These are phyloP conservation scores for Coniella vitis DNA, from an alignment of 2,329 filamentous ascomycete genomes.

Conservation along the genomic window DNA sequence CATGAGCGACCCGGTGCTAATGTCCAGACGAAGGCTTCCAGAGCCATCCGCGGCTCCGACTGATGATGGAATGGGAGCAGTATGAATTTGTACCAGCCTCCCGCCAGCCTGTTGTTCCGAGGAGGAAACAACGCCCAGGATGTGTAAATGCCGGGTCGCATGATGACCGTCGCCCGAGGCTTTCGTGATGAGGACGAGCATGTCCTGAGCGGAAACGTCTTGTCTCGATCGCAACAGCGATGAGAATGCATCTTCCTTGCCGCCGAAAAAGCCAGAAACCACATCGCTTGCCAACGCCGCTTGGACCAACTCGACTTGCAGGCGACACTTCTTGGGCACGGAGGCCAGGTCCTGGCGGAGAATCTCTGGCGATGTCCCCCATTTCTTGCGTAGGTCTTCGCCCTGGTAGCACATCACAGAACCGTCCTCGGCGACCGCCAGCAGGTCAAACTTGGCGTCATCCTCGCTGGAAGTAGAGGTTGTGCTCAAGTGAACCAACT, in stretches of 20 bases:
- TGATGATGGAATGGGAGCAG: slow-evolving; percentile 26
- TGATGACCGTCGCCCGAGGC: slow-evolving; percentile 24
- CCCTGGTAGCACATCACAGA: slow-evolving; percentile 54
- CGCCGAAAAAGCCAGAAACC: slow-evolving; percentile 48
- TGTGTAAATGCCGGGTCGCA: slow-evolving; percentile 25
- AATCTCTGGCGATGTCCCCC: slow-evolving; percentile 37
- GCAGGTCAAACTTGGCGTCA: slow-evolving; percentile 33
- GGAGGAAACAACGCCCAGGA: slow-evolving; percentile 22
- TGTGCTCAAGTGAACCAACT: slow-evolving; percentile 38
- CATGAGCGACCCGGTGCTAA: slow-evolving; percentile 56
- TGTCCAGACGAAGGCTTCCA: slow-evolving; percentile 47
- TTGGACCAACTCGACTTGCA: slow-evolving; percentile 44
- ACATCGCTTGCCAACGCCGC: slow-evolving; percentile 41
- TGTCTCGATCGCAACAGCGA: slow-evolving; percentile 43
- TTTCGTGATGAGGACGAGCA: slow-evolving; percentile 46
- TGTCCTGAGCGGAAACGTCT: slow-evolving; percentile 41
- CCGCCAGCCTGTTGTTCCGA: slow-evolving; percentile 5
- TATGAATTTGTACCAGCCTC: slow-evolving; percentile 22
- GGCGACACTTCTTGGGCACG: slow-evolving; percentile 22
- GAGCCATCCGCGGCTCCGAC: background rate
- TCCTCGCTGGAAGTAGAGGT: slow-evolving; percentile 23
- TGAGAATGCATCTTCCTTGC: slow-evolving; percentile 44
- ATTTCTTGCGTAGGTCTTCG: slow-evolving; percentile 43
- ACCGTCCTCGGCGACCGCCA: slow-evolving; percentile 55
- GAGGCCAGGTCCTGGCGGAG: slow-evolving; percentile 34